Evolutionary conservation across 2,329 filamentous ascomycete genomes (phyloP), one percentile per base, ranked within the genome.

Genomic region (Aspergillus glaucus): DNA sequence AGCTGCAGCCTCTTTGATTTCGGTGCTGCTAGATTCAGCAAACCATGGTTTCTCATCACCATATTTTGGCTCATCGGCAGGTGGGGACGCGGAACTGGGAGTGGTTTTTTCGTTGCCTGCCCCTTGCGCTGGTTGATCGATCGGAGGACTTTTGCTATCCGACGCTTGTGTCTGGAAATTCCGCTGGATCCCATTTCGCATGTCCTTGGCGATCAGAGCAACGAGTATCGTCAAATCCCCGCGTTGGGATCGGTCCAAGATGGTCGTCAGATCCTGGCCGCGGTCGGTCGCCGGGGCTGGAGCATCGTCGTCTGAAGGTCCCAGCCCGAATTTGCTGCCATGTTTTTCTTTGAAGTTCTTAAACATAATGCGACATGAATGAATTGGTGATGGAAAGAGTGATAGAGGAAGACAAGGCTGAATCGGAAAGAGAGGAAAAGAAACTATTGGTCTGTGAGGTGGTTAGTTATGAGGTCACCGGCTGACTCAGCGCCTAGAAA

Each of bases 1-100:
- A 53, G 79, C 51, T 49, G 65, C 62, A 5, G 82, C 71, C 84
- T 90, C 58, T 90, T 69, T 58, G 57, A 63, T 51, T 63, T 53
- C 49, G 59, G 45, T 50, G 9, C 42, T 41, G 10, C 51, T 49
- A 7, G 52, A 47, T 3, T 46, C 48, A 4, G 49, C 49, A 5
- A 49, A 22, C 41, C 51, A 50, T 9, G 44, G 53, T 41, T 49
- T 26, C 32, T 49, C 41, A 9, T 17, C 45, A 22, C n/a, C 26
- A 10, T 47, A 43, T 39, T 48, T 32, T 14, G 40, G 36, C 12
- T 40, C 39, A 26, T 49, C 42, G 14, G 45, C 43, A 10, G 26
- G 28, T 36, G 32, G 49, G 47, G 42, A 22, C 5, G 22, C 22
- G 22, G 22, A 22, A 12, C n/a, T 28, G 19, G 8, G 22, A 28